phyloP scores from a whole-genome alignment of 2,329 filamentous ascomycete species.

The Phialocephala sp. region DNA sequence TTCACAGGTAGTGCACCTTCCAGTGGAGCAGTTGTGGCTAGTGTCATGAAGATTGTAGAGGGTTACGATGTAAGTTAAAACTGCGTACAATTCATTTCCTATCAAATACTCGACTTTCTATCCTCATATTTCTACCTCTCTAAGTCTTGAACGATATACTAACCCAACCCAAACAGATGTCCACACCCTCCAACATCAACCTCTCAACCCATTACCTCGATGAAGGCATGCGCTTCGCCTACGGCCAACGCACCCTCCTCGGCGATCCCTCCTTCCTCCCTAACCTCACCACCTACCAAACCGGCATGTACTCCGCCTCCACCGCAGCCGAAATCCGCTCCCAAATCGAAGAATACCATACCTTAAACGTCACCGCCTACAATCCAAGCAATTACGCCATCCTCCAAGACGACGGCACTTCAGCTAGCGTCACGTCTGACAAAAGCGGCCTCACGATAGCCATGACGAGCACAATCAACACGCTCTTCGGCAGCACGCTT shows the following conservation, averaged over 20 bases:
- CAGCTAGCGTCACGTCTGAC: constrained; percentile 60
- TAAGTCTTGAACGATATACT: not conserved
- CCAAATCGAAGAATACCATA: constrained; percentile 62
- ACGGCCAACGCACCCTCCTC: constrained; percentile 65
- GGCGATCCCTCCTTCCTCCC: constrained; percentile 67
- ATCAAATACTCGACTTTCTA: too few relatives aligned
- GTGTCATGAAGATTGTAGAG: constrained; percentile 76
- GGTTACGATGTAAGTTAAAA: constrained; percentile 58
- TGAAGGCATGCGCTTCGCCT: constrained; percentile 71
- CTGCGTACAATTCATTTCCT: too few relatives aligned
- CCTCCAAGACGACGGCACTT: constrained; percentile 55
- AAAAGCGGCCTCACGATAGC: constrained; percentile 65
- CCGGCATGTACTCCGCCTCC: constrained; percentile 49
- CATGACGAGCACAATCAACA: constrained; percentile 70
- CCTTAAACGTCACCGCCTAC: constrained; percentile 65
- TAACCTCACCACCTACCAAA: constrained; percentile 64
- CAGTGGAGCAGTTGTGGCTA: constrained; percentile 77
- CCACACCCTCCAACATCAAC: constrained; percentile 58
- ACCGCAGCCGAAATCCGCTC: constrained; percentile 59
- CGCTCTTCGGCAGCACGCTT: constrained; percentile 67
- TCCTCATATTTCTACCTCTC: not conserved
- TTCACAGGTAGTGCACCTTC: constrained; percentile 75
- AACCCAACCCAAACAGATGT: constrained; percentile 50
- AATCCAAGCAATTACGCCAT: constrained; percentile 65
- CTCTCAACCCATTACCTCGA: constrained; percentile 69